Base-by-base conservation (phyloP, 768 basidiomycete genomes). In the Lentinula guzmanii region DNA sequence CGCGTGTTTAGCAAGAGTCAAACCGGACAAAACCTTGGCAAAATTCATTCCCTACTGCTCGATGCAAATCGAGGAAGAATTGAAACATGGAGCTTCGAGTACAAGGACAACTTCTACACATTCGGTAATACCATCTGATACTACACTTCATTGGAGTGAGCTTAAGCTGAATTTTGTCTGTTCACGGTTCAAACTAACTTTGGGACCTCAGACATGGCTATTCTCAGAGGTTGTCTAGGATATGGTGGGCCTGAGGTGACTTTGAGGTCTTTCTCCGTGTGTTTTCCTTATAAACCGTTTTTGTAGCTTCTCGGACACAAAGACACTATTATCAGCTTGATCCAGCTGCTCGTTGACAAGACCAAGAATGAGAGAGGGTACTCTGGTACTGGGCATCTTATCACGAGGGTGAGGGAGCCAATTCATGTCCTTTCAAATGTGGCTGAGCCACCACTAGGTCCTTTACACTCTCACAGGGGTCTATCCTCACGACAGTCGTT, bases 101-200 rank as follows among this genome's bases (percentile, higher is more conserved):
- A 78, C 89, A 35, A 79, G 93, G 48, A 93, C 90, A 18, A 93
- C 92, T 2, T 90, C 89, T 1, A 82, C 82, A 4, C 84, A 88
- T 65, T 79, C 83, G 39, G 86, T 88, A 9, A 81, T 90, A 2
- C 87, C 91, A 6, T 91, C 90, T 2, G 91, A 93, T 66, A 93
- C 91, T 5, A 93, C 93, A 6, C 76, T 98, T 57, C 95, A 97
- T 70, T 97, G 95, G 91, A 95, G 92, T 93, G 67, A 74, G 86
- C 67, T 57, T 35, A 53, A 35, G 51, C 35, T 45, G 59, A 50
- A 48, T 10, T 37, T 33, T 45, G 28, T 21, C 42, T 50, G 50
- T n/a, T 39, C 35, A n/a, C 53, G 53, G 11, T n/a, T 28, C 28
- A 28, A 60, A 18, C 41, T 41, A 13, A 62, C 58, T 8, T 31